Evolutionary conservation across 441 rosid species (phyloP).

Genomic region (Brassica balearica): DNA sequence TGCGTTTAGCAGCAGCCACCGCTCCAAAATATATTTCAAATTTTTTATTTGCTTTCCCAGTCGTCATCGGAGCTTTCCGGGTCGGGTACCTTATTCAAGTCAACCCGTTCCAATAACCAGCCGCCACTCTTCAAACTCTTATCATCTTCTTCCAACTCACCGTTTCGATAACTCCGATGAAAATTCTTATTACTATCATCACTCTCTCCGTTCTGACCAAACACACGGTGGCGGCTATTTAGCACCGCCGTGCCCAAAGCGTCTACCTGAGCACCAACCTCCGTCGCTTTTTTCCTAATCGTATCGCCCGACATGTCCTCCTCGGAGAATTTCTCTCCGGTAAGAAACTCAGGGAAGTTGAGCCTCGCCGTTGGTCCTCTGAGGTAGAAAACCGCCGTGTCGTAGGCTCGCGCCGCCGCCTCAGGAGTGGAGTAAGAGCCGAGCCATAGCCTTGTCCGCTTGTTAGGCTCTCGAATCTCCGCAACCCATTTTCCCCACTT

Average conservation of each 20-base stretch:
- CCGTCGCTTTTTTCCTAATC: constrained; percentile 75
- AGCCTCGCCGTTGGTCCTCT: constrained; percentile 80
- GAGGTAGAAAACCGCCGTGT: constrained; percentile 77
- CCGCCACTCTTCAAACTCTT: constrained; percentile 39
- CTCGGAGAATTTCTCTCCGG: constrained; percentile 50
- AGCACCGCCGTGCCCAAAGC: constrained; percentile 56
- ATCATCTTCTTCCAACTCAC: constrained; percentile 23
- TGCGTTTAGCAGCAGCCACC: neutral
- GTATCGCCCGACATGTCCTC: constrained; percentile 65
- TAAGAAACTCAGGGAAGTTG: constrained; percentile 72
- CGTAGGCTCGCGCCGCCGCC: constrained; percentile 83
- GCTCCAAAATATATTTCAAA: neutral
- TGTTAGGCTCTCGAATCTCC: constrained; percentile 82
- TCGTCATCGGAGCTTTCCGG: constrained; percentile 65
- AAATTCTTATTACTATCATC: constrained; percentile 15
- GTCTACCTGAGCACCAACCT: constrained; percentile 78
- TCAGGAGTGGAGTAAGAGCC: constrained; percentile 75
- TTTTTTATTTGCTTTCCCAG: constrained; percentile 25
- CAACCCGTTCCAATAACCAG: constrained; percentile 59
- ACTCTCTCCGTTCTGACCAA: constrained; percentile 35
- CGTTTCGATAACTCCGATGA: constrained; percentile 34
- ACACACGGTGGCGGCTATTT: constrained; percentile 31
- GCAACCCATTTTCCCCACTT: constrained; percentile 94
- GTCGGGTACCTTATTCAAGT: constrained; percentile 63
- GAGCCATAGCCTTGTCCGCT: constrained; percentile 75